Base-by-base conservation (phyloP, 768 basidiomycete species). In the Coprinopsis marcescibilis region DNA sequence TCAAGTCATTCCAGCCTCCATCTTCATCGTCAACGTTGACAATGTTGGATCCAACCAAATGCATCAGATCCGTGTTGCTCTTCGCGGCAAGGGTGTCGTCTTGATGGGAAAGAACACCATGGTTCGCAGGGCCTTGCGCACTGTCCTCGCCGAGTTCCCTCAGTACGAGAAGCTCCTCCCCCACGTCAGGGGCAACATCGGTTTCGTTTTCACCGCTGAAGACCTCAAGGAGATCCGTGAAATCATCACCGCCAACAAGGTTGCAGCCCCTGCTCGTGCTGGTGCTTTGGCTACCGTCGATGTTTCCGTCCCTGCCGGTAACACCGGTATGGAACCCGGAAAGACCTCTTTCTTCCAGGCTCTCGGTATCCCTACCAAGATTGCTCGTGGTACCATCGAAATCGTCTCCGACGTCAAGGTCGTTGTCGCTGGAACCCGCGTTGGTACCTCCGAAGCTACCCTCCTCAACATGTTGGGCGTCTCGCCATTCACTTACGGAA, bases 281-380 rank as follows among this genome's bases (percentile, higher is more conserved):
- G 95, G 94, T 78, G 95, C 95, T 27, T 80, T 83, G 59, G 94
- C 95, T 29, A 89, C 95, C 62, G 82, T 80, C 72, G 85, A 98
- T 59, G 95, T 98, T 61, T 72, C 71, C 51, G 88, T 99, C 57
- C 92, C 94, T 27, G 91, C 85, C 36, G 86, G 93, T 51, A 98
- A 98, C 84, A 99, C 96, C 46, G 94, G 94, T 70, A 99, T 99
- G 96, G 96, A 98, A 69, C 96, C 96, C 59, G 96, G 95, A 63
- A 99, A 99, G 80, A 99, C 96, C 52, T 96, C 96, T 59, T 99
- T 98, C 91, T 99, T 99, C 91, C 96, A 99, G 78, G 96, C 96
- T 48, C 85, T 99, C 63, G 85, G 88, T 75, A 94, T 99, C 70
- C 95, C 96, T 38, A 99, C 96, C 68, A 99, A 99, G 82, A 98